Evolutionary conservation across 129 eudicot genomes (phyloP).

Genomic region (Rutidosis leptorrhynchoides): DNA sequence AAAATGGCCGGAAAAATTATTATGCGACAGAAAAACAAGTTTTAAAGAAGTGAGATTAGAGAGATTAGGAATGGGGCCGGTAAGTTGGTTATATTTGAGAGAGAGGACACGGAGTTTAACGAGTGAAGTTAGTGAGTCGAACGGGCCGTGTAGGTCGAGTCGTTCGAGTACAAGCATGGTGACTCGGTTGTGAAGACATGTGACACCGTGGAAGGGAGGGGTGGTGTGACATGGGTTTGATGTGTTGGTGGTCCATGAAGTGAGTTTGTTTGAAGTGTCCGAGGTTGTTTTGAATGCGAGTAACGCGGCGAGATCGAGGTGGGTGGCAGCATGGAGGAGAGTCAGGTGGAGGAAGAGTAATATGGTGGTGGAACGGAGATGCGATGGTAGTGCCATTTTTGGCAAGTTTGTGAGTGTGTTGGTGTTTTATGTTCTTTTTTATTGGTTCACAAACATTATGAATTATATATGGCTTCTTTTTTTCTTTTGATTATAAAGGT

Average conservation of each 20-base stretch:
- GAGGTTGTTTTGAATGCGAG: conserved; percentile 59
- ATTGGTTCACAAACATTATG: conserved; percentile 19
- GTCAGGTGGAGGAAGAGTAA: conserved; percentile 10
- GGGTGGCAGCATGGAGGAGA: conserved; percentile 27
- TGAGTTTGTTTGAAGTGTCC: conserved; percentile 40
- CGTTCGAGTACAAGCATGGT: conserved; percentile 60
- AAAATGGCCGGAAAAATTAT: conserved; percentile 52
- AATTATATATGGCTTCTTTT: not conserved
- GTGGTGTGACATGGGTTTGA: conserved; percentile 44
- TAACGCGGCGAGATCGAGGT: conserved; percentile 52
- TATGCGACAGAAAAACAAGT: conserved; percentile 53
- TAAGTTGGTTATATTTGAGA: conserved; percentile 49
- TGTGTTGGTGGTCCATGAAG: conserved; percentile 51
- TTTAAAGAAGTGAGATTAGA: conserved; percentile 46
- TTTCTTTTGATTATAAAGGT: not conserved
- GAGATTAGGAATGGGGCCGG: conserved; percentile 64
- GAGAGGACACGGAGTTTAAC: conserved; percentile 62
- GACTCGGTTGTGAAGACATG: conserved; percentile 65
- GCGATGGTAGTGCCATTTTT: conserved; percentile 22
- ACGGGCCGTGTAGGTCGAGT: conserved; percentile 41
- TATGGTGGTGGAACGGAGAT: conserved; percentile 4
- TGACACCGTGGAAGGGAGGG: conserved; percentile 56
- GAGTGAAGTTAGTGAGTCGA: conserved; percentile 45
- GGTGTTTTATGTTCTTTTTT: not conserved
- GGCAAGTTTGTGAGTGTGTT: not conserved